Conservation (phyloP, 495 filamentous ascomycete genomes). For the Friedmanniomyces endolithicus region DNA sequence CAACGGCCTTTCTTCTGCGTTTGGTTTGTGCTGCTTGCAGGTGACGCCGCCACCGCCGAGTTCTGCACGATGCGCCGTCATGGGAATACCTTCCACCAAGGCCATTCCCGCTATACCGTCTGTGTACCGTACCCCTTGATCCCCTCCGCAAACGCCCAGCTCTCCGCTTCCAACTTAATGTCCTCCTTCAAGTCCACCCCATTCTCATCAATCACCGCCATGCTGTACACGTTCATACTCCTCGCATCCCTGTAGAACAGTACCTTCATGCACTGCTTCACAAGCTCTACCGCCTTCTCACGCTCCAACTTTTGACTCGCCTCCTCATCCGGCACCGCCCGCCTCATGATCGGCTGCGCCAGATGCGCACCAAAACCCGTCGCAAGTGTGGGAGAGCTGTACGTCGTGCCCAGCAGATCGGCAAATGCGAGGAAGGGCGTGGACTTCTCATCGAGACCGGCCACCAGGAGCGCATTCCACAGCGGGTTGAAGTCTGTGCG, state of each 20-base stretch:
- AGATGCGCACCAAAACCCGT: conserved; percentile 90
- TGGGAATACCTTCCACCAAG: no score
- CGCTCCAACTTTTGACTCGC: conserved; percentile 54
- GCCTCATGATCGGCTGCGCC: conserved; percentile 80
- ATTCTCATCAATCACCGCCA: conserved; percentile 72
- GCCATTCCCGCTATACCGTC: conserved; percentile 10
- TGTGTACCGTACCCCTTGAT: conserved; percentile 47
- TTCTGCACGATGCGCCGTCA: no score
- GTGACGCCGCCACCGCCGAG: no score
- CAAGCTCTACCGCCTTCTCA: conserved; percentile 64
- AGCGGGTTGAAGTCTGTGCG: conserved; percentile 92
- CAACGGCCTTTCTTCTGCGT: no score
- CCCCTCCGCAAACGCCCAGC: conserved; percentile 90
- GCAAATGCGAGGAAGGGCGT: conserved; percentile 81
- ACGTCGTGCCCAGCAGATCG: conserved; percentile 88
- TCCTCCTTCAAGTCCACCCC: conserved; percentile 71
- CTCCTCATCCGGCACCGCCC: conserved; percentile 66
- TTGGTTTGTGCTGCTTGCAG: no score
- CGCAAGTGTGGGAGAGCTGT: conserved; percentile 71
- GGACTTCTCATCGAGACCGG: conserved; percentile 64
- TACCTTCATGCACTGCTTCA: conserved; percentile 94
- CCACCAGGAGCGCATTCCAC: conserved; percentile 89
- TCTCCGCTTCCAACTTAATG: conserved; percentile 68
- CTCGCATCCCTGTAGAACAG: conserved; percentile 94
- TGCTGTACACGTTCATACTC: conserved; percentile 78